Conservation (phyloP, 371 early-diverging fungal genomes). For the Entomophthora muscae region DNA sequence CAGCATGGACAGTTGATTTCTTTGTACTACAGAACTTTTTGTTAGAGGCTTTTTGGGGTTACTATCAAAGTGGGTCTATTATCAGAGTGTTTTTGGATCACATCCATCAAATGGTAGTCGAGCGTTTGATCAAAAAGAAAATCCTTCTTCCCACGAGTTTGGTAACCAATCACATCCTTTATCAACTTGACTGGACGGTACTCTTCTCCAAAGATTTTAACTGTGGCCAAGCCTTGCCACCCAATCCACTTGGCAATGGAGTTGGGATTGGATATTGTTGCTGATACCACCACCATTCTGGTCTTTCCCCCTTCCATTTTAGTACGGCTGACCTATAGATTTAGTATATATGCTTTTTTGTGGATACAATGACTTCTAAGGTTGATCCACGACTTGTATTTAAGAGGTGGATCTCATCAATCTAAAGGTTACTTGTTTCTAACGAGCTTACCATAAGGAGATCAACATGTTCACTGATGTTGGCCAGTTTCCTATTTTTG, state of each 20-base stretch:
- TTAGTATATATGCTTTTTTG: background rate
- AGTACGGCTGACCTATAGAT: background rate
- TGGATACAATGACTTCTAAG: slow-evolving; percentile 31
- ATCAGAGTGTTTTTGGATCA: slow-evolving; percentile 31
- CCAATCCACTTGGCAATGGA: slow-evolving; percentile 57
- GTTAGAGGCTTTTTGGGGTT: slow-evolving; percentile 8
- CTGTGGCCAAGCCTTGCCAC: slow-evolving; percentile 11
- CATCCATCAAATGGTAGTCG: slow-evolving; percentile 38
- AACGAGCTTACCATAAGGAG: background rate
- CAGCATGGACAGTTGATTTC: slow-evolving; percentile 40
- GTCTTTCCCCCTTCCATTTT: slow-evolving; percentile 16
- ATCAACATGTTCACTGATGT: background rate
- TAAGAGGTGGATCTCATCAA: slow-evolving; percentile 33
- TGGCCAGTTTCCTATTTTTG: background rate
- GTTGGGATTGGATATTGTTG: slow-evolving; percentile 70
- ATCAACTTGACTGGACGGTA: slow-evolving; percentile 57
- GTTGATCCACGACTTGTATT: slow-evolving; percentile 26
- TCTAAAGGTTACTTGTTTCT: slow-evolving; percentile 12
- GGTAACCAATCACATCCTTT: slow-evolving; percentile 37
- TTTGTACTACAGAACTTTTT: slow-evolving; percentile 56
- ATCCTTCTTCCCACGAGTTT: slow-evolving; percentile 18
- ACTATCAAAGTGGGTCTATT: slow-evolving; percentile 45
- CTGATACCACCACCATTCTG: slow-evolving; percentile 52
- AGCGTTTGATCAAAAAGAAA: slow-evolving; percentile 44
- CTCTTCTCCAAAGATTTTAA: slow-evolving; percentile 47